Conservation (phyloP, 2,329 filamentous ascomycete species). For the Colletotrichum phormii region DNA sequence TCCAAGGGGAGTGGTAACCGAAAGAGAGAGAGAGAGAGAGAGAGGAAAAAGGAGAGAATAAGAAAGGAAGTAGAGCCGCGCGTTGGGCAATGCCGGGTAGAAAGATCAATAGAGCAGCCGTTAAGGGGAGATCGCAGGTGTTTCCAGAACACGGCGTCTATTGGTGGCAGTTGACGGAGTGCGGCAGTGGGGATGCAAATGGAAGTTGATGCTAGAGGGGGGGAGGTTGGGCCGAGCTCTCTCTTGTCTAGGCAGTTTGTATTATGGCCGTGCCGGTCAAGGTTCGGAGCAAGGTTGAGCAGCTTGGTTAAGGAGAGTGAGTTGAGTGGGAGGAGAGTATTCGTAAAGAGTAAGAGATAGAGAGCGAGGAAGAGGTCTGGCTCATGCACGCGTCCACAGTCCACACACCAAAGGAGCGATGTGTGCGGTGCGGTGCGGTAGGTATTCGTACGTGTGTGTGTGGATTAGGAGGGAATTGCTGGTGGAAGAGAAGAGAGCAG, state of each 20-base stretch:
- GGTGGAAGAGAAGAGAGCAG: neutral
- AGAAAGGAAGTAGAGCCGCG: constrained; percentile 4
- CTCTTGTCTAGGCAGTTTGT: neutral
- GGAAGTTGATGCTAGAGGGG: constrained; percentile 1
- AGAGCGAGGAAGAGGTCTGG: constrained; percentile 20
- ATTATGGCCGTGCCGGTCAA: neutral
- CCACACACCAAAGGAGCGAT: neutral
- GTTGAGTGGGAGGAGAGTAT: neutral
- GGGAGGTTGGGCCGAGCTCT: neutral
- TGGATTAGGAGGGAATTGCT: neutral
- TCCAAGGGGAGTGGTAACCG: neutral
- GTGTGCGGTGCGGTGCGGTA: neutral
- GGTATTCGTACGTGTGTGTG: neutral
- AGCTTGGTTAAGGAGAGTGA: constrained; percentile 20
- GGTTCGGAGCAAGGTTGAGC: neutral
- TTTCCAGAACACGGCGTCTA: constrained; percentile 37
- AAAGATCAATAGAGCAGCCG: constrained; percentile 14
- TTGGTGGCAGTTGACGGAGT: constrained; percentile 26
- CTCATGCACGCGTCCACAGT: constrained; percentile 25
- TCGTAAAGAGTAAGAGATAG: constrained; percentile 1
- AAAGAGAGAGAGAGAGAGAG: neutral
- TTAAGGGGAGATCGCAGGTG: constrained; percentile 36
- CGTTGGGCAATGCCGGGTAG: constrained; percentile 14
- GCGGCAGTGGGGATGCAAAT: neutral
- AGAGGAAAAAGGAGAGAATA: constrained; percentile 13